Evolutionary conservation across 2,329 filamentous ascomycete genomes (phyloP), one percentile per base, ranked within the genome.

Genomic region (Colletotrichum falcatum): DNA sequence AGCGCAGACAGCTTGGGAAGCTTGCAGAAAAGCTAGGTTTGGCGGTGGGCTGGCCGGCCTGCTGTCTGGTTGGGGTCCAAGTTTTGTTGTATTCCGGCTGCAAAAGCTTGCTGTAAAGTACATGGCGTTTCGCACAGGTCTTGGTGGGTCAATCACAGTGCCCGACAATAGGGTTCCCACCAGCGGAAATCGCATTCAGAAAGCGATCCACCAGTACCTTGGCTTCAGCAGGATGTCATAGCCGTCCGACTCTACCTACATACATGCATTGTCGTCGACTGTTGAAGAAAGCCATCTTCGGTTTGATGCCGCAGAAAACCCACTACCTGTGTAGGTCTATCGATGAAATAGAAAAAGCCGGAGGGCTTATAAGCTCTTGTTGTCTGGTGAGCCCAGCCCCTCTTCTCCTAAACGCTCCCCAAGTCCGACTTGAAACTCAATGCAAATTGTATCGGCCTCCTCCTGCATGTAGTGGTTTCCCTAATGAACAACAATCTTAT

Each of bases 11-110:
- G 66, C 66, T 65, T 54, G 23, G 60, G 46, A 30, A 70, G 66
- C 66, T 70, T 70, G 56, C 62, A 70, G 62, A 70, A 70, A 70
- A 66, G 66, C 62, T 70, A 55, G 62, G 61, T 26, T n/a, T n/a
- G n/a, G n/a, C n/a, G 42, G 49, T 67, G n/a, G 49, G 23, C 37
- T 66, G 39, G 6, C 39, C 18, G 39, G 3, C 49, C n/a, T n/a
- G n/a, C n/a, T 54, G 39, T 18, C 39, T 56, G 35, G 20, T 64
- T 23, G 23, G 23, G 35, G 60, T 56, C 51, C 51, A 8, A 26
- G 26, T 20, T 12, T 20, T 7, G 18, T 42, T 68, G 55, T 70
- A 70, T 11, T 58, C 20, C 28, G 11, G 16, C 3, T 2, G 55
- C 63, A 60, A 42, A 42, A 33, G 14, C 56, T n/a, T 33, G 49